These are phyloP conservation scores for Russula virescens DNA, from an alignment of 768 basidiomycete species.

Conservation along the genomic window DNA sequence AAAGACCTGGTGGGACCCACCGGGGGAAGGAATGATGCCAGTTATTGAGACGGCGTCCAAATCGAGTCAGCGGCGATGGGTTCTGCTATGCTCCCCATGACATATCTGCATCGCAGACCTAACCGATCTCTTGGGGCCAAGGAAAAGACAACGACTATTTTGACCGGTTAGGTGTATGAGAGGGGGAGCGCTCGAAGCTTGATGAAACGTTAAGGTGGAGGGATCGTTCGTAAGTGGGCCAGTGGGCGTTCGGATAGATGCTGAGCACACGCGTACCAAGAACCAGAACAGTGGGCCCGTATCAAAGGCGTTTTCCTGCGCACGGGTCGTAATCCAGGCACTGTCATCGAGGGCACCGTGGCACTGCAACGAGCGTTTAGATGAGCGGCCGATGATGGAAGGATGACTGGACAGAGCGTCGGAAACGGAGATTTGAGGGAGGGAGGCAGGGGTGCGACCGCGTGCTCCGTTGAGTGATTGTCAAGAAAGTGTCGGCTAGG, in stretches of 20 bases:
- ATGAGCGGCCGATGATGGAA: slow-evolving; percentile 1
- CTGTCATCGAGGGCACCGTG: neutral
- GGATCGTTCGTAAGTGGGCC: neutral
- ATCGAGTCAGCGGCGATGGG: slow-evolving; percentile 1
- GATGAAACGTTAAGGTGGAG: slow-evolving; percentile 16
- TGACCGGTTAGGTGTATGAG: too few relatives aligned
- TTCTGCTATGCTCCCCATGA: neutral
- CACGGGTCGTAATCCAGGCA: neutral
- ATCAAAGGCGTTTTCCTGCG: neutral
- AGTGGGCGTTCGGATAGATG: neutral
- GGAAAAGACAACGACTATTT: neutral
- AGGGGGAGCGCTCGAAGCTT: neutral
- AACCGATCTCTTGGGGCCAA: slow-evolving; percentile 9
- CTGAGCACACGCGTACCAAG: neutral
- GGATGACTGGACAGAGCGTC: slow-evolving; percentile 12
- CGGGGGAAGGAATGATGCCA: slow-evolving; percentile 15
- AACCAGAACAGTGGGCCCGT: neutral
- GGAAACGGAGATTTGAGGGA: slow-evolving; percentile 2
- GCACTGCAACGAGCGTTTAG: neutral
- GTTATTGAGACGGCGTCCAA: neutral
- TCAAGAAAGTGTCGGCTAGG: neutral
- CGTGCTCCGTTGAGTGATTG: neutral
- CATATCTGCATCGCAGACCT: neutral
- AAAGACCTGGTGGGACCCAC: neutral
- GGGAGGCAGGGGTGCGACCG: neutral